A percentile compares a stretch with the other conserved stretches of the same genome.
Conservation (phyloP, 257 asterid species). For the Ajuga chamaepitys region DNA sequence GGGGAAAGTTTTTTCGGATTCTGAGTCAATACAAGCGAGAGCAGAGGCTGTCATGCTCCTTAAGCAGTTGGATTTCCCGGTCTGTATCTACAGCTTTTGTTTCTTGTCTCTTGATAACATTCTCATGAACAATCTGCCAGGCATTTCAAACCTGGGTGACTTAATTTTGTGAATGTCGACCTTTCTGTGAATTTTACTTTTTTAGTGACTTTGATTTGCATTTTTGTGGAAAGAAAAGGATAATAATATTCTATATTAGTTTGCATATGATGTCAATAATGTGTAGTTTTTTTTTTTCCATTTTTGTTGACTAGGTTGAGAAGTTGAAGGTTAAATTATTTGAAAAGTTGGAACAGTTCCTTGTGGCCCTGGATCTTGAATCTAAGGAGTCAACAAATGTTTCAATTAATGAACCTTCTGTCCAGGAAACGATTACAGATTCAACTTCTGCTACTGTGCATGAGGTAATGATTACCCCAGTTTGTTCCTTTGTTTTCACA, state of each 20-base stretch:
- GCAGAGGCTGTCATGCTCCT: constrained; percentile 99
- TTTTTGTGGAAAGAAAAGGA: background rate
- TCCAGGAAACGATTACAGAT: constrained; percentile 36
- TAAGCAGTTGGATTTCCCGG: constrained; percentile 93
- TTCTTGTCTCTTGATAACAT: constrained; percentile 13
- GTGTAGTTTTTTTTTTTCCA: constrained; percentile 10
- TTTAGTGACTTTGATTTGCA: background rate
- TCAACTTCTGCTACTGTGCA: constrained; percentile 46
- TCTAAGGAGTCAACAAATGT: constrained; percentile 40
- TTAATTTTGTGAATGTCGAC: background rate
- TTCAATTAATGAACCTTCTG: constrained; percentile 35
- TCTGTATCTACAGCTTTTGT: constrained; percentile 30
- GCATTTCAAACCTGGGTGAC: background rate
- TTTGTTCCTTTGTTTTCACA: background rate
- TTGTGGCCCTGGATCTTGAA: constrained; percentile 76
- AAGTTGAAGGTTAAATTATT: constrained; percentile 80
- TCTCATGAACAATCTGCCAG: background rate
- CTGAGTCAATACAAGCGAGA: constrained; percentile 96
- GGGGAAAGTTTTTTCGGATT: constrained; percentile 94
- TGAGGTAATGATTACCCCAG: constrained; percentile 44
- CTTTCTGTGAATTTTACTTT: background rate
- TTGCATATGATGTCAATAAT: constrained; percentile 6
- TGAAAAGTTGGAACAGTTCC: constrained; percentile 91
- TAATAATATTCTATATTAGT: constrained; percentile 5
- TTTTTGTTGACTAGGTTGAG: constrained; percentile 66